Base-by-base conservation (phyloP, 305 asterid genomes). In the Nicotiana rustica region DNA sequence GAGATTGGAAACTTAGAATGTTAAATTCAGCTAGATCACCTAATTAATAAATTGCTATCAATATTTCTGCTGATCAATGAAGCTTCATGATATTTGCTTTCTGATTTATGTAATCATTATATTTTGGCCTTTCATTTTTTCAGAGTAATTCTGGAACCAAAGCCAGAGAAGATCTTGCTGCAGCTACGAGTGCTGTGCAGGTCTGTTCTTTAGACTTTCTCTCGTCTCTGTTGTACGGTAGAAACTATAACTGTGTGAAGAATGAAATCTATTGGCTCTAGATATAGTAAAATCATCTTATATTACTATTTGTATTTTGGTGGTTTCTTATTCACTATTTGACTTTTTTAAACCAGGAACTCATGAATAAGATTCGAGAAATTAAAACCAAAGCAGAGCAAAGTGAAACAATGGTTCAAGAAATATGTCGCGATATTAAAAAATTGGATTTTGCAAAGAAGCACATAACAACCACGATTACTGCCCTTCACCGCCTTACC, bases 381-480 rank as follows among this genome's bases (percentile, higher is more conserved):
- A 96, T 96, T 70, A 96, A 95, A 90, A 91, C 92, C 83, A 96
- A 96, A 84, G 99, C 99, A 79, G 98, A 95, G 91, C 99, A 96
- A 92, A 96, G 98, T 86, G 99, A 96, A 90, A 92, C 98, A 81
- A 96, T 96, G 99, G 99, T 96, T 89, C 99, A 96, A 91, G 99
- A 96, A 92, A 96, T 96, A 85, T 96, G 99, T 77, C 99, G 99
- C 82, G 99, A 96, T 86, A 96, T 96, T 88, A 96, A 96, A 93
- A 96, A 96, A 89, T 90, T 96, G 80, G 99, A 96, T 94, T 96
- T 96, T 86, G 98, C 99, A 21, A 96, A 96, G 91, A 96, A 95
- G 90, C 98, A 96, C 85, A 96, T 96, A 80, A 96, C 99, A 84
- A 93, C 97, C 59, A 95, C 99, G 41, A 96, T 96, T 81, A 96